Base-by-base conservation (phyloP, 345 rosid species). In the Abelmoschus esculentus region DNA sequence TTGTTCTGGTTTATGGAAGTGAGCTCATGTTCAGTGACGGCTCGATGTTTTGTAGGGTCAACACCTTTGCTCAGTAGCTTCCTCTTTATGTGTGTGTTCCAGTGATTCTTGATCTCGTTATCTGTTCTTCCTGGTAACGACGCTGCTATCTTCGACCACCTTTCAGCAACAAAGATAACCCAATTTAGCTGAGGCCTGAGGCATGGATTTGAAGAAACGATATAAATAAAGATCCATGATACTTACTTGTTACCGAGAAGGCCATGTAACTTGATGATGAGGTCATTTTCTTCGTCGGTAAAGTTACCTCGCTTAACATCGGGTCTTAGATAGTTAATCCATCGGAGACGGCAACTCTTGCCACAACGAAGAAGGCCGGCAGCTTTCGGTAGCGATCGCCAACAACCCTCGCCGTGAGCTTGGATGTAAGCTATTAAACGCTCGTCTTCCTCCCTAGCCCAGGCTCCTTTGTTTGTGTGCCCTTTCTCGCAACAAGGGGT, bases 401-500 rank as follows among this genome's bases (percentile, higher is more conserved):
- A 89, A 63, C 95, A 85, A 10, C 95, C 95, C 74, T 86, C 89
- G 0, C 95, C 91, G 2, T 89, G 91, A 31, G 91, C 83, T 78
- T 85, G 75, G 50, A 89, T 89, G 58, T 89, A 89, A 34, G 88
- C 77, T 61, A 84, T 73, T 55, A 89, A 86, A 15, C 88, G 82
- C 76, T 86, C 91, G 15, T 89, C 95, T 80, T 89, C 95, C 75
- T 89, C 91, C 69, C 83, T 86, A 4, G 95, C 86, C 91, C 95
- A 89, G 11, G 95, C 89, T 6, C 95, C 95, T 72, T 86, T 89
- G 88, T 89, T 86, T 12, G 91, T 89, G 73, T 89, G 95, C 34
- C 88, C 91, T 76, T 86, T 89, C 76, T 86, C 95, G 52, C 95
- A 89, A 56, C 91, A 89, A 69, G 91, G 91, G 22, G 89, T 86